Evolutionary conservation across 495 filamentous ascomycete species (phyloP), one percentile per base, ranked within the genome.

Genomic region (Penicillium diatomitis): DNA sequence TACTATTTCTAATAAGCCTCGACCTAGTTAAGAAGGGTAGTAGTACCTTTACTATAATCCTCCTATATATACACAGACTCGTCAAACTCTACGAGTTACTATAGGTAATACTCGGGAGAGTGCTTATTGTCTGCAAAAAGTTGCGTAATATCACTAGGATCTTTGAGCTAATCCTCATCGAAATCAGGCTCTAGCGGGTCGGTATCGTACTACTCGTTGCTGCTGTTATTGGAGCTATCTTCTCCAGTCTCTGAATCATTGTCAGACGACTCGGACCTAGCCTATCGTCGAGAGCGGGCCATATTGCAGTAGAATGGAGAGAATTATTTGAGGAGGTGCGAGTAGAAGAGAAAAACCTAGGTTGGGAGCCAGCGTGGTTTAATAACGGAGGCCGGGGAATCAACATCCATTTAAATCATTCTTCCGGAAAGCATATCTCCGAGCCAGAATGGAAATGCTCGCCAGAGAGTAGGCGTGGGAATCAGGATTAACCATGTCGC

Each of bases 71-170:
- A 64, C 41, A 56, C 46, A 3, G 62, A 57, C 59, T 70, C 55
- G 46, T 70, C 53, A 44, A 63, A 66, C 57, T 67, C 56, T 12
- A 43, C 33, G 41, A 66, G 58, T 55, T 63, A 46, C 44, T 64
- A 43, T 38, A 67, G 58, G 48, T 70, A 68, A 49, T 65, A 70
- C 51, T 70, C 56, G 39, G 54, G 60, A 34, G 56, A 47, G 46
- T 68, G 49, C 48, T 63, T 51, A 44, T 67, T 66, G 28, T 44
- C 41, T 33, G 28, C 41, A 44, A 44, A 44, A 33, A 44, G 41
- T 44, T 33, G 8, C 29, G 41, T 8, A n/a, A 33, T 8, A 44
- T 44, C 28, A 10, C 41, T 8, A 32, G 41, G n/a, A 44, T 44
- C 29, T 33, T 10, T 33, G 39, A 45, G 20, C 36, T 47, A 8